Base-by-base conservation (phyloP, 1,284 basidiomycete species). In the Cutaneotrichosporon arboriforme region DNA sequence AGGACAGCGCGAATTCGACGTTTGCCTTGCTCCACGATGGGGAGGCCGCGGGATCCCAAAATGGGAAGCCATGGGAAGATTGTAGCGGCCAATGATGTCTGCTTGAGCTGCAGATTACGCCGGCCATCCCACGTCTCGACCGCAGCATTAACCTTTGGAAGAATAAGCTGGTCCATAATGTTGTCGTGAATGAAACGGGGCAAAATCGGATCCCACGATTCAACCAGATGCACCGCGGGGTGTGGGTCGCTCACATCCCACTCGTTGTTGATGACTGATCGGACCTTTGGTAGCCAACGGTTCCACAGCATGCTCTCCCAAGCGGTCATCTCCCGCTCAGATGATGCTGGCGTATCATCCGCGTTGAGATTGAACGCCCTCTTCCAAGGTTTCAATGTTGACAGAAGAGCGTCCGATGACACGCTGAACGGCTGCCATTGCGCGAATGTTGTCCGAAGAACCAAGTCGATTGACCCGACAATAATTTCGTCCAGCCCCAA, bases 61-160 rank as follows among this genome's bases (percentile, higher is more conserved):
- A 90, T 81, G 1, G 91, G 88, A 43, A 99, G 75, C 96, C 96
- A 99, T 3, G 96, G 96, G 73, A 98, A 96, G 0, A 99, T 83
- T 35, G 98, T 81, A 1, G 82, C 79, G 50, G 88, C 87, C 46
- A 98, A 75, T 1, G 87, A 77, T 48, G 15, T 31, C 9, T 23
- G 8, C 4, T 26, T 76, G 76, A 17, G 61, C 46, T 15, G 60
- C 53, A 37, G 57, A 63, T 8, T 57, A 44, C 8, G 55, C 22
- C 62, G 81, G 82, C 4, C 83, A 77, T 64, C 79, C 91, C 94
- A 97, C 33, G 87, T 83, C 4, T 83, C 80, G n/a, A 98, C 82
- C 1, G 90, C 84, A 49, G 84, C 83, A 39, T 84, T 81, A 2
- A 99, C 81, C 73, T 97, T 97, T 1, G 96, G 96, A 15, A 98